Conservation (phyloP, 768 basidiomycete species). For the Trametes punicea region DNA sequence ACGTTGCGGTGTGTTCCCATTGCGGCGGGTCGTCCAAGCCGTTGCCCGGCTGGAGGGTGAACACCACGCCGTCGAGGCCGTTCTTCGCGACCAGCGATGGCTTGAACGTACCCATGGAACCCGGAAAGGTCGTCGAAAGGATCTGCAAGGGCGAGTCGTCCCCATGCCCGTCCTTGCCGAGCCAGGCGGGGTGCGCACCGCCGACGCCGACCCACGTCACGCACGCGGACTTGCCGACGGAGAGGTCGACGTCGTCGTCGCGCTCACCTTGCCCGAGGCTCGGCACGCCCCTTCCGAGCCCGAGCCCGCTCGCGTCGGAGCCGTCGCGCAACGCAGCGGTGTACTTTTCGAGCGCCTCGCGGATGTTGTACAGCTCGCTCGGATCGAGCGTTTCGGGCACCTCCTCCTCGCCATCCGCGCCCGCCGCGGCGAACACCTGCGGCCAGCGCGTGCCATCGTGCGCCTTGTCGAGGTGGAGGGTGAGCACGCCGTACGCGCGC, state of each 20-base stretch:
- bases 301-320: conserved; percentile 58
- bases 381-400: conserved; percentile 90
- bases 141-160: conserved; percentile 44
- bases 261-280: conserved; percentile 85
- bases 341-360: conserved; percentile 84
- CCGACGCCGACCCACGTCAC: conserved; percentile 65
- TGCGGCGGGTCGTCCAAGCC: conserved; percentile 23
- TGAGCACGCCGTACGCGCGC: conserved; percentile 63
- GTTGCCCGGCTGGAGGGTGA: conserved; percentile 40
- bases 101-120: conserved; percentile 27
- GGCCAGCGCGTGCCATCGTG: conserved; percentile 84
- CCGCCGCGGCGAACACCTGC: conserved; percentile 68
- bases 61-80: conserved; percentile 69
- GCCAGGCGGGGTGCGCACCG: conserved; percentile 46
- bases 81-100: conserved; percentile 63
- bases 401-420: conserved; percentile 45
- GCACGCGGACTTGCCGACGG: conserved; percentile 61
- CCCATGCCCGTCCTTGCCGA: conserved; percentile 19
- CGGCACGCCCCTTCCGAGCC: conserved; percentile 66
- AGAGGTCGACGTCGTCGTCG: conserved; percentile 84
- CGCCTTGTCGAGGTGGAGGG: conserved; percentile 83
- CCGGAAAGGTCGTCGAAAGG: conserved; percentile 73
- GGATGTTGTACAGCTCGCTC: conserved; percentile 72
- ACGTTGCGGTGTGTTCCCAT: conserved; percentile 83
- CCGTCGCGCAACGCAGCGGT: conserved; percentile 60